Base-by-base conservation (phyloP, 2,329 filamentous ascomycete genomes). In the Alternaria gansuensis region DNA sequence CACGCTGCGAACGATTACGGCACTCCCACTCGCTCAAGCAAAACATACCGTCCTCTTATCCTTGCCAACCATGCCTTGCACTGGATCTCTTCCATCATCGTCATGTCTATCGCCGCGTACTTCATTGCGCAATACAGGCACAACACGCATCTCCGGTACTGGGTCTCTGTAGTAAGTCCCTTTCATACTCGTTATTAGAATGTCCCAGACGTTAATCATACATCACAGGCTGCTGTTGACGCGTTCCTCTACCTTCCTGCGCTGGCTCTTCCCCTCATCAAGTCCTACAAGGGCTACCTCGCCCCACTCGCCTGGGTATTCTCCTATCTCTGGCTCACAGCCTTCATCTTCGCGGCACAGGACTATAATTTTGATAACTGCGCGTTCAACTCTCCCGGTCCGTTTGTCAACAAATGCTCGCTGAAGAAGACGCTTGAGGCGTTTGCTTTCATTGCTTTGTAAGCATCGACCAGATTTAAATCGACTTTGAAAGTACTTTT, bases 381-480 rank as follows among this genome's bases (percentile, higher is more conserved):
- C 23, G 41, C 33, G 0, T 31, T 41, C 6, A 60, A 62, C 24
- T 67, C 66, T 3, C 63, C 65, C 1, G 26, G 26, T 28, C 17
- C 37, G 2, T 53, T 53, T 10, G 60, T 63, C 5, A 55, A 57
- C 36, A 62, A 66, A 39, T 63, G 62, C n/a, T n/a, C 10, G 1
- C 23, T 69, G 45, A 71, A 68, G 63, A 54, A 59, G 40, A 69
- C 66, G 11, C 33, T 69, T 3, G 63, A 68, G 54, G 63, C 68
- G 0, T 71, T 69, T 61, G 54, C 65, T 11, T 71, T 71, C 23
- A 40, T 71, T n/a, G 66, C 68, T 33, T 71, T 71, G 64, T 70
- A 54, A 62, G 64, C 61, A 0, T 26, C 5, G 8, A 24, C 11
- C 29, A 45, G 11, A 23, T 1, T 36, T 37, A 28, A 5, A 11